Percentiles rank a stretch among this genome's conserved stretches.
These are phyloP conservation scores for Curvularia verruculosa DNA, from an alignment of 2,329 filamentous ascomycete genomes.

Conservation along the genomic window DNA sequence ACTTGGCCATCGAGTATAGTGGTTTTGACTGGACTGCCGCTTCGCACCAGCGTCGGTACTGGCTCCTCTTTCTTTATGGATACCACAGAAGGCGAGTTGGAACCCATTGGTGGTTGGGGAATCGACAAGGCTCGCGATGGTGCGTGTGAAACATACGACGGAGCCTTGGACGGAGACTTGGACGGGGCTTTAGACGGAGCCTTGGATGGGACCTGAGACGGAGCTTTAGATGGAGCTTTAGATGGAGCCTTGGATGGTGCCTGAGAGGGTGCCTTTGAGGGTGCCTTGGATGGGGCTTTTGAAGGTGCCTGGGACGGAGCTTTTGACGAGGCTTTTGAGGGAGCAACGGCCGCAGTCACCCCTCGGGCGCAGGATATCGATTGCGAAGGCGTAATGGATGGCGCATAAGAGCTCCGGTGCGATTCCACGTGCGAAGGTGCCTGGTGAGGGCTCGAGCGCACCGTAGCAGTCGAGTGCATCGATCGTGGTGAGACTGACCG, in stretches of 20 bases:
- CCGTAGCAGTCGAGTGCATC: slow-evolving; percentile 18
- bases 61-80: slow-evolving; percentile 30
- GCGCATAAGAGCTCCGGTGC: background rate
- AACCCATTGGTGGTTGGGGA: slow-evolving; percentile 18
- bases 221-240: slow-evolving; percentile 15
- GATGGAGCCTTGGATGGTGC: slow-evolving; percentile 16
- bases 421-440: slow-evolving; percentile 6
- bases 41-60: slow-evolving; percentile 18
- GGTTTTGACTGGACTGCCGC: slow-evolving; percentile 33
- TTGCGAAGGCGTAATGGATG: slow-evolving; percentile 7
- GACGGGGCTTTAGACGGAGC: background rate
- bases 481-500: slow-evolving; percentile 25
- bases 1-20: slow-evolving; percentile 30
- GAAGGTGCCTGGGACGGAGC: slow-evolving; percentile 3
- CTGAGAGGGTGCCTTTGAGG: background rate
- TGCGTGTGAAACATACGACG: slow-evolving; percentile 16
- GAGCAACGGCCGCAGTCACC: background rate
- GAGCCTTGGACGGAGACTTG: background rate
- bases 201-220: slow-evolving; percentile 3
- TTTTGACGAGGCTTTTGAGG: slow-evolving; percentile 4
- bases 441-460: slow-evolving; percentile 10
- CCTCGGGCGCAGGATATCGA: background rate
- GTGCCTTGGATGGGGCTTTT: slow-evolving; percentile 13
- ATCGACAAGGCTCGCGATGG: slow-evolving; percentile 19
- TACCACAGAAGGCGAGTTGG: slow-evolving; percentile 31